Base-by-base conservation (phyloP, 2,329 filamentous ascomycete species). In the Cryphonectria japonica region DNA sequence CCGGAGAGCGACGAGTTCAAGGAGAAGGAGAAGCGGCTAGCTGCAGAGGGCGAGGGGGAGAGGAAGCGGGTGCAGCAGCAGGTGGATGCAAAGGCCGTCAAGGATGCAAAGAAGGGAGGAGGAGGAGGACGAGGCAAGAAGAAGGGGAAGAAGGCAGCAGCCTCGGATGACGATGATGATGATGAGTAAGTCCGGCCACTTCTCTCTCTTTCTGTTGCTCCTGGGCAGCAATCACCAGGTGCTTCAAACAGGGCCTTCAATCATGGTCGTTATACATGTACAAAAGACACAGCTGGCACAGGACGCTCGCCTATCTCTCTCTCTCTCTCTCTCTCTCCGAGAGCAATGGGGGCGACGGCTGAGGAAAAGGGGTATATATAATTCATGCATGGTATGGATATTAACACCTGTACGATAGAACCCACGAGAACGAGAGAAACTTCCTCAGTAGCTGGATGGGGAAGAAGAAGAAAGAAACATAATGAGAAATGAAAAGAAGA, bases 21-120 rank as follows among this genome's bases (percentile, higher is more conserved):
- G 75, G 80, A 83, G 16, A 81, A 93, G 67, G 93, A 94, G 74
- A 79, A 81, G 70, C 85, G 88, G 66, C 79, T 98, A 75, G 86
- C 91, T 71, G 88, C 87, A 52, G 84, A 88, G 77, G 96, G 96
- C 0, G 85, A 84, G 26, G 83, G 83, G 13, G 94, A 97, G 82
- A 85, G 96, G 68, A 86, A 87, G 73, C 93, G 92, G 79, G 87
- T 95, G 67, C 89, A 92, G 80, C 92, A 90, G 50, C 93, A 96
- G 82, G 92, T 93, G 14, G 91, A 96, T 74, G 90, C 90, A 78
- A 95, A 93, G 82, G 80, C 85, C 37, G 88, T 85, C 73, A 91
- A 91, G 77, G 87, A 86, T 70, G 83, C 84, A 37, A 87, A 84
- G 76, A 80, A 80, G 75, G 76, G 72, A 62, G 41, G 6, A 46